Conservation (phyloP, 2,329 filamentous ascomycete genomes). For the Xylariaceae sp. region DNA sequence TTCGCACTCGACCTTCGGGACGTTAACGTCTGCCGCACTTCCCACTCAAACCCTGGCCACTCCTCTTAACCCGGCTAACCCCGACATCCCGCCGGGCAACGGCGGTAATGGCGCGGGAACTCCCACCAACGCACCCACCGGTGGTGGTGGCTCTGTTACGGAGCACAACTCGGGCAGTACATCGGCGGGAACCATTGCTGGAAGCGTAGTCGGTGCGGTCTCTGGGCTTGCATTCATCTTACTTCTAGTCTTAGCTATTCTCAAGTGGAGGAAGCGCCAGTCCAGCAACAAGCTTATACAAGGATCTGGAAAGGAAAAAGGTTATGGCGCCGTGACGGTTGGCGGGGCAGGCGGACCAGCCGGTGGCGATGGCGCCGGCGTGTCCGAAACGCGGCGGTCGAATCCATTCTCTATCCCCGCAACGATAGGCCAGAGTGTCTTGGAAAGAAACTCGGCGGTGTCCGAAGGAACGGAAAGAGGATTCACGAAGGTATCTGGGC, state of each 20-base stretch:
- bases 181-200: slow-evolving; percentile 41
- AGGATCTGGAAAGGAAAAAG: slow-evolving; percentile 35
- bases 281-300: slow-evolving; percentile 40
- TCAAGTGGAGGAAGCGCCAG: slow-evolving; percentile 52
- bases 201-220: slow-evolving; percentile 52
- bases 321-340: slow-evolving; percentile 31
- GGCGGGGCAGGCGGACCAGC: slow-evolving; percentile 28
- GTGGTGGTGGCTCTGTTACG: slow-evolving; percentile 4
- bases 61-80: slow-evolving; percentile 17
- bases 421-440: slow-evolving; percentile 41
- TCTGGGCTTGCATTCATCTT: slow-evolving; percentile 55
- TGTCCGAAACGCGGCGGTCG: slow-evolving; percentile 42
- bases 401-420: slow-evolving; percentile 44
- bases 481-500: slow-evolving; percentile 61
- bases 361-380: slow-evolving; percentile 30
- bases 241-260: slow-evolving; percentile 47
- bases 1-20: slow-evolving; percentile 9
- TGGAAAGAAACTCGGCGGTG: slow-evolving; percentile 30
- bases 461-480: slow-evolving; percentile 47
- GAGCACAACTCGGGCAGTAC: slow-evolving; percentile 11
- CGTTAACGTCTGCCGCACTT: slow-evolving; percentile 16
- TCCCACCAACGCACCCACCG: slow-evolving; percentile 3
- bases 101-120: slow-evolving; percentile 24
- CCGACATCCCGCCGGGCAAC: slow-evolving; percentile 19
- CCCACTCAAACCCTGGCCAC: slow-evolving; percentile 8